These are phyloP conservation scores for Dendrothele bispora DNA, from an alignment of 768 basidiomycete species.

Conservation along the genomic window DNA sequence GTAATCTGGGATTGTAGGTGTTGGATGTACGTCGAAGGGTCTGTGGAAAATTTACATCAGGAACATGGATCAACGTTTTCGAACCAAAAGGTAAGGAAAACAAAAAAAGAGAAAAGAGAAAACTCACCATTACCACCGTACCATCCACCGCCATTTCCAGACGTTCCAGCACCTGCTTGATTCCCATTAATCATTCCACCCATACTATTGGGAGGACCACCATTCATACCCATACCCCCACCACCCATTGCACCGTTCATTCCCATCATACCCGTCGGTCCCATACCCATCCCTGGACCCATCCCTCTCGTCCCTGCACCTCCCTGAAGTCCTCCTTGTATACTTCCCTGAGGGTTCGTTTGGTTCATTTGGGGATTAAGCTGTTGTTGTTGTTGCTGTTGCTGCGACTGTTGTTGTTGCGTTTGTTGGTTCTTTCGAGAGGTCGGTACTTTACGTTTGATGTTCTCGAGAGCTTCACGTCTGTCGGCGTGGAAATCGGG, in stretches of 20 bases:
- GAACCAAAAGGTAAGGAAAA: background rate
- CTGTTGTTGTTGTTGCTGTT: constrained; percentile 20
- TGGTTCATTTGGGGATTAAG: too few relatives aligned
- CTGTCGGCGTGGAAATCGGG: constrained; percentile 58
- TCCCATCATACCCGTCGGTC: background rate
- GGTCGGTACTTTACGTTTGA: constrained; percentile 59
- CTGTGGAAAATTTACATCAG: too few relatives aligned
- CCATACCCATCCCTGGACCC: too few relatives aligned
- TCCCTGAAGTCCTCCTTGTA: too few relatives aligned
- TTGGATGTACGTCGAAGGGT: too few relatives aligned
- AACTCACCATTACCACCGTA: background rate
- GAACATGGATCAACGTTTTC: too few relatives aligned
- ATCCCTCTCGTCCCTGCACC: too few relatives aligned
- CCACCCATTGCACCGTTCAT: constrained; percentile 1
- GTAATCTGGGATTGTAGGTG: constrained; percentile 50
- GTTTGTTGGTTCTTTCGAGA: constrained; percentile 47
- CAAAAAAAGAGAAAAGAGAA: constrained; percentile 2
- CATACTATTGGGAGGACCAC: constrained; percentile 1
- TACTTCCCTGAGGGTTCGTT: too few relatives aligned
- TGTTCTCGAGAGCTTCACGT: constrained; percentile 55
- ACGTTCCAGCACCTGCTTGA: too few relatives aligned
- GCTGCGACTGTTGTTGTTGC: constrained; percentile 26
- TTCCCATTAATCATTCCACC: too few relatives aligned
- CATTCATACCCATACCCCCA: constrained; percentile 3
- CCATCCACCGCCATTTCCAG: background rate